Base-by-base conservation (phyloP, 768 basidiomycete species). In the Lactarius akahatsu region DNA sequence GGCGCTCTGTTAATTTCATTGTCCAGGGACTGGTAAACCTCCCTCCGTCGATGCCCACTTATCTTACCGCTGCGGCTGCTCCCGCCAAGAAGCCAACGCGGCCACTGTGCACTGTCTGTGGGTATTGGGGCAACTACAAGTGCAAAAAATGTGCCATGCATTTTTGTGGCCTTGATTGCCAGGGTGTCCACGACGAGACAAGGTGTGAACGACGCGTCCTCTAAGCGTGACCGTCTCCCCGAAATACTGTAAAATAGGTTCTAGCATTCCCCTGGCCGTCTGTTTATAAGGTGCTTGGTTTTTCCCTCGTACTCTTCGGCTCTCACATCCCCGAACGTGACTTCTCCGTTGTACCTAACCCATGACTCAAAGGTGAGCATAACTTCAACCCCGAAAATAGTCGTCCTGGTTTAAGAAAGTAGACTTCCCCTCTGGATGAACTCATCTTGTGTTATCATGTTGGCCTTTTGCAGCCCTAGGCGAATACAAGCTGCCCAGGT, bases 81-180 rank as follows among this genome's bases (percentile, higher is more conserved):
- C 80, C 85, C 1, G 78, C 90, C 0, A 75, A 74, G 1, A 84
- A 87, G 64, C 91, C 92, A 7, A 83, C 88, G 9, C 86, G 91
- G 50, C 77, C 85, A 69, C 73, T 94, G 16, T 95, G 93, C 73
- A 86, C 91, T n/a, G 89, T 94, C 30, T 94, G 93, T 71, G 91
- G 93, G 3, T 94, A 91, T 75, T 90, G 85, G 84, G 92, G 90
- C 7, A 79, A 80, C 4, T 94, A 95, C 73, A 87, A 83, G 63
- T 95, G 93, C 78, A 84, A 82, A 67, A 85, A 83, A 70, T 94
- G 93, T 76, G 85, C 86, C 0, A 80, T 92, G 81, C 80, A 87
- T 2, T 94, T 87, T 70, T 94, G 93, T 69, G 87, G 88, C 74
- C 77, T 80, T 50, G 86, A 85, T 63, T 95, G 93, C 72, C 85